phyloP scores from a whole-genome alignment of 1,284 basidiomycete genomes.

The Tranzscheliella williamsii region DNA sequence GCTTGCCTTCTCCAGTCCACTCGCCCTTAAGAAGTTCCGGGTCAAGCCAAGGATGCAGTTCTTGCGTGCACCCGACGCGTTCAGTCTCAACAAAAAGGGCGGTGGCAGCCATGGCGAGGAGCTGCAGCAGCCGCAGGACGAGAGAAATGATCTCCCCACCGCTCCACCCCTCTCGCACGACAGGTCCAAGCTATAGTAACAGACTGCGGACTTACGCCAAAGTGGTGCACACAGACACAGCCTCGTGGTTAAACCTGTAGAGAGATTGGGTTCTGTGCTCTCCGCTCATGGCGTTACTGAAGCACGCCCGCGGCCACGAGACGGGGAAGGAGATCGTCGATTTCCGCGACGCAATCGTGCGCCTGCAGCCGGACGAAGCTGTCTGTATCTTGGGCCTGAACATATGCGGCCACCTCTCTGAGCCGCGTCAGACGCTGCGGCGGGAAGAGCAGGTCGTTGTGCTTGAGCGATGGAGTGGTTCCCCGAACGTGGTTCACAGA shows the following conservation, averaged over 20 bases:
- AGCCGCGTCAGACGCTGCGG: constrained; percentile 5
- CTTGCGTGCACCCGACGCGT: constrained; percentile 16
- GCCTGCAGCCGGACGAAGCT: constrained; percentile 45
- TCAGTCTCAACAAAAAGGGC: constrained; percentile 13
- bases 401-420: constrained; percentile 14
- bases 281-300: too few relatives aligned
- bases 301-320: too few relatives aligned
- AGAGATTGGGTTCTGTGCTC: too few relatives aligned
- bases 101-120: constrained; percentile 10
- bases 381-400: constrained; percentile 25
- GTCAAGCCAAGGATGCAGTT: constrained; percentile 54
- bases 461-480: neutral
- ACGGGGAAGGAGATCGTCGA: constrained; percentile 12
- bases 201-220: too few relatives aligned
- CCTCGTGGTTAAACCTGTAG: too few relatives aligned
- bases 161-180: constrained; percentile 10
- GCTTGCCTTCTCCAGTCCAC: constrained; percentile 43
- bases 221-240: too few relatives aligned
- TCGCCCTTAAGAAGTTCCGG: constrained; percentile 40
- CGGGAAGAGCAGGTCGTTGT: constrained; percentile 24
- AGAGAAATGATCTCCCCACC: constrained; percentile 11
- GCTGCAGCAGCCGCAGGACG: constrained; percentile 33
- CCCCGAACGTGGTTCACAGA: too few relatives aligned
- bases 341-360: constrained; percentile 27
- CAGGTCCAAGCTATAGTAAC: constrained; percentile 18